A percentile compares a stretch with the other conserved stretches of the same genome.
phyloP scores from a whole-genome alignment of 2,329 filamentous ascomycete species.

The Balansia obtecta region DNA sequence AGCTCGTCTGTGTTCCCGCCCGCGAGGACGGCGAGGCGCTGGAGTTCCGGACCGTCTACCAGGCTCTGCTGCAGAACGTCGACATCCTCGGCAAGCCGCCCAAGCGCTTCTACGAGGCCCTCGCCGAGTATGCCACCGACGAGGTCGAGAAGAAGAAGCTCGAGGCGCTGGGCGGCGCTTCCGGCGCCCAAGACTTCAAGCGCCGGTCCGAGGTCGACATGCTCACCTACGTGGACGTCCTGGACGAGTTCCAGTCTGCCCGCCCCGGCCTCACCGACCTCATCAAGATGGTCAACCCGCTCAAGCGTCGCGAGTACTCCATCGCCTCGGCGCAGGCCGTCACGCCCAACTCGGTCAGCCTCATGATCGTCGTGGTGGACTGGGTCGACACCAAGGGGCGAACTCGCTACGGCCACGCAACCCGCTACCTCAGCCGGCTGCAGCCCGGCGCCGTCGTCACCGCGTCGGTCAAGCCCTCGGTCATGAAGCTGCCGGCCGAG shows the following conservation, averaged over 20 bases:
- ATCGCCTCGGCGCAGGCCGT: constrained; percentile 96
- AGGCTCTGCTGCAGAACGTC: constrained; percentile 81
- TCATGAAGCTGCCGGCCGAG: constrained; percentile 92
- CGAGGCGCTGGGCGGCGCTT: constrained; percentile 59
- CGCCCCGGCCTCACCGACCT: constrained; percentile 83
- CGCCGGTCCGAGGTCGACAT: constrained; percentile 82
- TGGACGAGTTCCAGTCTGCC: constrained; percentile 82
- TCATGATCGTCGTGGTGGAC: constrained; percentile 95
- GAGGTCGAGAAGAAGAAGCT: constrained; percentile 73
- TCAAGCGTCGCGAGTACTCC: constrained; percentile 98
- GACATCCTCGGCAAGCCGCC: constrained; percentile 95
- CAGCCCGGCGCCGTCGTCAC: constrained; percentile 67
- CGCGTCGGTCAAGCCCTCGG: constrained; percentile 90
- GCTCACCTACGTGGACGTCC: constrained; percentile 77
- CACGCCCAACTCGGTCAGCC: constrained; percentile 73
- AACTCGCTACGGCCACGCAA: constrained; percentile 85
- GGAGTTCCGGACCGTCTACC: constrained; percentile 86
- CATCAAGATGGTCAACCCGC: constrained; percentile 70
- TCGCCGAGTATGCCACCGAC: constrained; percentile 76
- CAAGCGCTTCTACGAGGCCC: constrained; percentile 92
- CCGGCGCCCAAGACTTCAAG: constrained; percentile 86
- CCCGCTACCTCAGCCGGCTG: constrained; percentile 72
- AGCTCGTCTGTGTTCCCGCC: constrained; percentile 82
- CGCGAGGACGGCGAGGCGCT: constrained; percentile 62
- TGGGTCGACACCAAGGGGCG: constrained; percentile 86